Conservation (phyloP, 148 eudicot genomes). For the Heliosperma pusillum region DNA sequence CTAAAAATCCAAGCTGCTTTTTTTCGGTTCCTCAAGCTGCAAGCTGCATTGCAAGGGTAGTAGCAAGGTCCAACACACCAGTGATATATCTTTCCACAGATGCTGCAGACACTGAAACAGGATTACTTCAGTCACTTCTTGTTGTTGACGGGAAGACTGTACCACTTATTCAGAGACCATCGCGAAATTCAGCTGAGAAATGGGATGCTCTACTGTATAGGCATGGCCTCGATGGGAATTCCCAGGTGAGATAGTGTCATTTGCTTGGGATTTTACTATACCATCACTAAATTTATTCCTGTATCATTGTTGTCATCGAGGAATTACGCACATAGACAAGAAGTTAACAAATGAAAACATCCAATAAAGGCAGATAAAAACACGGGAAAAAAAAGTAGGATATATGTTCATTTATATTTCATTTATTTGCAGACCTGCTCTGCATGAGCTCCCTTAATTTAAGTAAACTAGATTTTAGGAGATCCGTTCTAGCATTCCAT, state of each 20-base stretch:
- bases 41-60: slow-evolving; percentile 72
- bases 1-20: slow-evolving; percentile 87
- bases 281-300: not conserved
- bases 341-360: not conserved
- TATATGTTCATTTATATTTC: too few relatives aligned
- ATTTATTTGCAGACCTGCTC: not conserved
- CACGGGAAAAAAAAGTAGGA: not conserved
- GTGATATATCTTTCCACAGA: slow-evolving; percentile 94
- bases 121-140: slow-evolving; percentile 69
- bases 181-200: slow-evolving; percentile 78
- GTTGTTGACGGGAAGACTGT: slow-evolving; percentile 66
- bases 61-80: slow-evolving; percentile 70
- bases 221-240: slow-evolving; percentile 62
- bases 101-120: slow-evolving; percentile 96
- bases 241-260: slow-evolving; percentile 53
- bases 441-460: not conserved
- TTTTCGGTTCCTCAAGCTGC: slow-evolving; percentile 95
- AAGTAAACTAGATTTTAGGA: not conserved
- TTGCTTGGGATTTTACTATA: not conserved
- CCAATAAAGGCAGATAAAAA: not conserved
- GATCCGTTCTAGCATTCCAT: not conserved
- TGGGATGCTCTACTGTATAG: slow-evolving; percentile 98
- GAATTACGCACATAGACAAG: not conserved
- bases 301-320: not conserved
- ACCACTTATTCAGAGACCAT: slow-evolving; percentile 78